Base-by-base conservation (phyloP, 1,284 basidiomycete species). In the Tausonia pullulans region DNA sequence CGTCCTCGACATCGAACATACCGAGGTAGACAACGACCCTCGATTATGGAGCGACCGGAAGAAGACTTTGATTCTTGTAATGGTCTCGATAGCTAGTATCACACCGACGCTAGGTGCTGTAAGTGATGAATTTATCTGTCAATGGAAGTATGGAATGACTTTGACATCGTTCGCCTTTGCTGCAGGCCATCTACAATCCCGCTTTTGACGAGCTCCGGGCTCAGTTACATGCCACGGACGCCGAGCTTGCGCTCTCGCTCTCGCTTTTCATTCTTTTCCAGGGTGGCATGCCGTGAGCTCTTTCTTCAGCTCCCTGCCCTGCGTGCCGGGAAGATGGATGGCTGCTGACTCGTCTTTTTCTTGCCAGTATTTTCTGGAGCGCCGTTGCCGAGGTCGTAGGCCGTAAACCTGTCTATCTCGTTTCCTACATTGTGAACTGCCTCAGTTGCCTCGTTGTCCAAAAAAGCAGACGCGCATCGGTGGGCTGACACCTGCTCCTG, bases 221-320 rank as follows among this genome's bases (percentile, higher is more conserved):
- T 1, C 80, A 87, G 50, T 77, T 92, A 39, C 79, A 83, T 65
- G 87, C 88, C 0, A 84, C 82, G 0, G 80, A 82, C 58, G 77
- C 81, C 2, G 80, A 89, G 68, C 85, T 94, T 63, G 87, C 87
- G 62, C 79, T 87, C 71, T 84, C 82, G 69, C 74, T 93, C 8
- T 85, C 87, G 0, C 70, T 88, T 11, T 94, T 89, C 75, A 90
- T 93, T 69, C 76, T 89, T 27, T 73, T 87, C n/a, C 87, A 90
- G 73, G 88, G 88, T 1, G 73, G 77, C 10, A 75, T 84, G 60
- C 88, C 87, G 0, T 57, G 51, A 62, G 39, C 43, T 6, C 39
- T 40, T 49, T 27, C 5, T 39, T 6, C 50, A 4, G 2, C 39
- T 53, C 46, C 45, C 27, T 16, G 46, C 16, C 27, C 27, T 27